Conservation (phyloP, 345 rosid genomes). For the Citrus glauca region DNA sequence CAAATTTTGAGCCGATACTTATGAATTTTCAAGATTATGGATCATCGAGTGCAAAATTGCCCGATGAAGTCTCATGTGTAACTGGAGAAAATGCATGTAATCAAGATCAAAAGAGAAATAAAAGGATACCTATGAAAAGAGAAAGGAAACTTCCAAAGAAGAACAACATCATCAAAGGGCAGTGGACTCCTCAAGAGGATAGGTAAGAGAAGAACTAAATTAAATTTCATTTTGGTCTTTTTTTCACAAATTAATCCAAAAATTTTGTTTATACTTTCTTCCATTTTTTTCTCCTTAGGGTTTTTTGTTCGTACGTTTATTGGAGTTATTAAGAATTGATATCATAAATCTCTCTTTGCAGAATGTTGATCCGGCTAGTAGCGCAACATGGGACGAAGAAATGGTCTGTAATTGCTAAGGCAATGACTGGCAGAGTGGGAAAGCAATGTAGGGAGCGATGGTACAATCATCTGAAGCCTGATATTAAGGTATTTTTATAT, state of each 20-base stretch:
- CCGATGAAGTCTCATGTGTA: slow-evolving; percentile 22
- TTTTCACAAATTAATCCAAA: background rate
- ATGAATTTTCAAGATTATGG: slow-evolving; percentile 1
- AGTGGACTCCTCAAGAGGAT: slow-evolving; percentile 68
- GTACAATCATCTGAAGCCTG: slow-evolving; percentile 82
- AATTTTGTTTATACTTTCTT: background rate
- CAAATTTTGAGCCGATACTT: background rate
- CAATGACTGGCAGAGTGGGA: slow-evolving; percentile 61
- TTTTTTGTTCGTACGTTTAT: background rate
- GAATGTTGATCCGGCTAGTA: slow-evolving; percentile 51
- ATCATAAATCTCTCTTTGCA: slow-evolving; percentile 12
- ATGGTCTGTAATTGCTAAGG: slow-evolving; percentile 70
- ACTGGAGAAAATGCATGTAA: slow-evolving; percentile 14
- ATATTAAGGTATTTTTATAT: slow-evolving; percentile 55
- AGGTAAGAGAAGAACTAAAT: slow-evolving; percentile 17
- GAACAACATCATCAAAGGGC: slow-evolving; percentile 50
- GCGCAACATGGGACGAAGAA: slow-evolving; percentile 46
- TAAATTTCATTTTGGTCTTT: background rate
- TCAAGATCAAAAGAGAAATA: slow-evolving; percentile 16
- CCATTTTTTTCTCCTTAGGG: background rate
- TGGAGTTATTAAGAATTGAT: background rate
- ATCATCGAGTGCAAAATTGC: background rate
- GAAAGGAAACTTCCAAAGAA: slow-evolving; percentile 22
- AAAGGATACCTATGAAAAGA: slow-evolving; percentile 20
- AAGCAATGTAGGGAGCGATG: slow-evolving; percentile 93